Base-by-base conservation (phyloP, 352 stramenopile species). In the Pilasporangium apinafurcum region DNA sequence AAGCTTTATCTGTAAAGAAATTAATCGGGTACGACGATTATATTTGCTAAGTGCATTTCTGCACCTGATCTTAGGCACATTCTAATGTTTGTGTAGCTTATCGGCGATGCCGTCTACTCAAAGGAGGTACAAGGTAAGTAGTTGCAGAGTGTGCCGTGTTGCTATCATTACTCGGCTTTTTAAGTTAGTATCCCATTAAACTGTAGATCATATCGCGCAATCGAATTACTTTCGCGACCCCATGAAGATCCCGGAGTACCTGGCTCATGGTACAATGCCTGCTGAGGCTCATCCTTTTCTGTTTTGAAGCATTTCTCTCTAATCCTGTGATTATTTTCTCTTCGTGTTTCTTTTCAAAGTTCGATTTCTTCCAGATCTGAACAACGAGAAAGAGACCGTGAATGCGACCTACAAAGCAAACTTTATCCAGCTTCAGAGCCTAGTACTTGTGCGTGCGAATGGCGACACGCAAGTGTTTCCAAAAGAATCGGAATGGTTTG, bases 151-250 rank as follows among this genome's bases (percentile, higher is more conserved):
- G 1, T 25, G 33, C 18, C 8, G 47, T 38, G 17, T 32, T 56
- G n/a, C 39, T 8, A 37, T 37, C 9, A n/a, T 5, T 37, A 3
- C 8, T 37, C 1, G 13, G 3, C n/a, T 34, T 4, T 17, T 14
- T 1, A 16, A 1, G 6, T 16, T 8, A 12, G 7, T 14, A 22
- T 18, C 17, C 8, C 17, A 14, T 39, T 20, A 12, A 5, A 0
- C 5, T 10, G 9, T 38, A 92, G 80, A 78, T 21, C 70, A 70
- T 29, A 44, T 92, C 22, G 92, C 92, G 22, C 93, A 98, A 61
- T 73, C 88, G 22, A 96, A 98, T 54, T 98, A 98, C 65, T 97
- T 89, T 55, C 81, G 92, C 18, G 85, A 97, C 57, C 89, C 91
- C 9, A 60, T 73, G 16, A 67, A 68, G 31, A 86, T 92, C 29